Percentiles rank a stretch among this genome's conserved stretches.
Conservation (phyloP, 129 eudicot genomes). For the Lactuca sativa region DNA sequence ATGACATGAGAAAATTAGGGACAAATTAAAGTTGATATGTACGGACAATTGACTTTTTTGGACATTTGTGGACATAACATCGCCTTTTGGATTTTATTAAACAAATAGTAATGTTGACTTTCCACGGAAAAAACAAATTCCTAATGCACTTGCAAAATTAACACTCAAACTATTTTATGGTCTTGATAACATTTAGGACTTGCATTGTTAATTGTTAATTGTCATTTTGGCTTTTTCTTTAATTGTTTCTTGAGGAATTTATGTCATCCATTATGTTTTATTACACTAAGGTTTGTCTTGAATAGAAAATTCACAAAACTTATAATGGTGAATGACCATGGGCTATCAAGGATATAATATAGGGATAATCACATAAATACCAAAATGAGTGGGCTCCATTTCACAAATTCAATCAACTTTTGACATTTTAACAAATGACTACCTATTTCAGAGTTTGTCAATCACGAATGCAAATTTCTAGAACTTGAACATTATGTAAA, state of each 20-base stretch:
- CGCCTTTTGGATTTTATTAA: conserved; percentile 19
- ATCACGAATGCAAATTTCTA: not conserved
- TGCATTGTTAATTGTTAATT: not conserved
- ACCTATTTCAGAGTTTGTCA: no score
- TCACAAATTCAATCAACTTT: no score
- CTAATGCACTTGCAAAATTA: not conserved
- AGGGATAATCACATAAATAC: not conserved
- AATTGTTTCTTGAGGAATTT: not conserved
- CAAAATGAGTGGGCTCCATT: not conserved
- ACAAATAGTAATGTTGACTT: conserved; percentile 23
- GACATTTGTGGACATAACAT: not conserved
- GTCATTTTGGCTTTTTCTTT: conserved; percentile 7
- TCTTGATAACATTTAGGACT: conserved; percentile 2
- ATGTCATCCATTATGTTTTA: not conserved
- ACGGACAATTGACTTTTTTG: conserved; percentile 26
- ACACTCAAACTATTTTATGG: not conserved
- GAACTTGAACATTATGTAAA: not conserved
- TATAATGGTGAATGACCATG: not conserved
- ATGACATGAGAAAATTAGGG: conserved; percentile 23
- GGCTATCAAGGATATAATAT: not conserved
- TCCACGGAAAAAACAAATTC: conserved; percentile 8
- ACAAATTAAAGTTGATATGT: conserved; percentile 27
- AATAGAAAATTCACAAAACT: not conserved
- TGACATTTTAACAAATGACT: no score
- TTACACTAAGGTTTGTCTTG: conserved; percentile 8